A percentile compares a stretch with the other conserved stretches of the same genome.
These are phyloP conservation scores for Daldinia grandis DNA, from an alignment of 495 filamentous ascomycete species.

Conservation along the genomic window DNA sequence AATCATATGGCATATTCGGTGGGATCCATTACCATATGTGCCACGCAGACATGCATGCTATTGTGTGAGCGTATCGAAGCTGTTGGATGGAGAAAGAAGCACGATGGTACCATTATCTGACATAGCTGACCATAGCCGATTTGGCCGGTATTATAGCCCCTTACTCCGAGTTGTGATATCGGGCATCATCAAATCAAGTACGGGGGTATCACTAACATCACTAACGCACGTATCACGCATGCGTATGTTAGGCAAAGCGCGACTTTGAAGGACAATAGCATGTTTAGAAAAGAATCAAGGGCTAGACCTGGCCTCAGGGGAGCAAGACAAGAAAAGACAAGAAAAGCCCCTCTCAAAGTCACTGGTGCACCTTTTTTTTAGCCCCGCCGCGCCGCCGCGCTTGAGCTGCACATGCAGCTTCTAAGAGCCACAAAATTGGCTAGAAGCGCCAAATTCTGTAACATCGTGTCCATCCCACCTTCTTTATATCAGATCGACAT, in stretches of 20 bases:
- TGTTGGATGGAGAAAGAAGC: slow-evolving; percentile 1
- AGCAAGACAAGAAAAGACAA: slow-evolving; percentile 21
- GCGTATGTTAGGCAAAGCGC: slow-evolving; percentile 23
- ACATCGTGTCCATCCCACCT: slow-evolving; percentile 34
- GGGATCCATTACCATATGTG: neutral
- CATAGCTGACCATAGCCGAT: neutral
- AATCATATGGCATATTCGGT: neutral
- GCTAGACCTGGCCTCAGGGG: slow-evolving; percentile 21
- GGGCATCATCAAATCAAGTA: slow-evolving; percentile 1
- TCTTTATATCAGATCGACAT: slow-evolving; percentile 36
- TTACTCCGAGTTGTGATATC: neutral
- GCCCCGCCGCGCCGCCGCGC: slow-evolving; percentile 37
- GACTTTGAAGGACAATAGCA: slow-evolving; percentile 14
- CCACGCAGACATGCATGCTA: neutral
- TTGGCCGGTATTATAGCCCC: slow-evolving; percentile 1
- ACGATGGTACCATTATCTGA: slow-evolving; percentile 1
- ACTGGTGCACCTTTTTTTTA: slow-evolving; percentile 13
- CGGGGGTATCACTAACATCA: slow-evolving; percentile 3
- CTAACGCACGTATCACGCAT: slow-evolving; percentile 6
- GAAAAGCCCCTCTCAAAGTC: slow-evolving; percentile 20
- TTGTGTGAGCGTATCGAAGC: neutral
- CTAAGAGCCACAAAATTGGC: slow-evolving; percentile 32
- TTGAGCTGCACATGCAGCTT: slow-evolving; percentile 16
- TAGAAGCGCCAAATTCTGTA: slow-evolving; percentile 27
- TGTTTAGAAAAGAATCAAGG: neutral